Conservation (phyloP, 805 yeast species). For the Saturnispora bothae region DNA sequence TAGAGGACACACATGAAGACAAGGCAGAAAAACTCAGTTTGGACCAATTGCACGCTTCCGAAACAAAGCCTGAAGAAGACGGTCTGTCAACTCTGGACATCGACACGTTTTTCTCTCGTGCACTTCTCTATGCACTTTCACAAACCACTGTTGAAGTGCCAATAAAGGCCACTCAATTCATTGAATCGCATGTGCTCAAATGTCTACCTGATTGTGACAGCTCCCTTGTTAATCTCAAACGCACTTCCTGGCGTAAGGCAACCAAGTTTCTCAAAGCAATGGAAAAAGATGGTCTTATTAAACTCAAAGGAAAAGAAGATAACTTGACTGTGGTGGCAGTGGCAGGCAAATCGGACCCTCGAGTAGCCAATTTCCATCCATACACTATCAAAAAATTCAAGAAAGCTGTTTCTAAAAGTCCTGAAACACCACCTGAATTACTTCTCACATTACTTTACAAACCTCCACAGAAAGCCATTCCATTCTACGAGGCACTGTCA, state of each 20-base stretch:
- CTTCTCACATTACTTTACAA: slow-evolving; percentile 38
- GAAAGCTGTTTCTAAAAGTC: slow-evolving; percentile 8
- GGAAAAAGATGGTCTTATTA: slow-evolving; percentile 64
- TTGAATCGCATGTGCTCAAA: slow-evolving; percentile 56
- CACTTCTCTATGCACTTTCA: slow-evolving; percentile 61
- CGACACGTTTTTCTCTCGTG: slow-evolving; percentile 63
- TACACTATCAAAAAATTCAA: slow-evolving; percentile 31
- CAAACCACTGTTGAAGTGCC: slow-evolving; percentile 52
- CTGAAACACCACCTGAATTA: slow-evolving; percentile 8
- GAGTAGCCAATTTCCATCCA: slow-evolving; percentile 52
- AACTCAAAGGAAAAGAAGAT: slow-evolving; percentile 77
- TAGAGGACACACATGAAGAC: not conserved
- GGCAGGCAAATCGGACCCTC: slow-evolving; percentile 36
- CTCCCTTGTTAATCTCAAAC: slow-evolving; percentile 50
- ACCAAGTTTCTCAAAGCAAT: slow-evolving; percentile 77
- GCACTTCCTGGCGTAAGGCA: slow-evolving; percentile 83
- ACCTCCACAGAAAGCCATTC: slow-evolving; percentile 41
- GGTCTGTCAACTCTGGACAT: slow-evolving; percentile 49
- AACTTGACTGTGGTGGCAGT: slow-evolving; percentile 50
- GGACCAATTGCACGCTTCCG: slow-evolving; percentile 1
- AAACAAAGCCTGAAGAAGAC: slow-evolving; percentile 21
- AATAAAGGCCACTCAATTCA: slow-evolving; percentile 60
- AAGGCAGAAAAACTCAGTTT: not conserved
- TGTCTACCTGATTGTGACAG: slow-evolving; percentile 64
- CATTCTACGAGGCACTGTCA: slow-evolving; percentile 35